Evolutionary conservation across 2,329 filamentous ascomycete genomes (phyloP).

Genomic region (Trichoderma pleuroti): DNA sequence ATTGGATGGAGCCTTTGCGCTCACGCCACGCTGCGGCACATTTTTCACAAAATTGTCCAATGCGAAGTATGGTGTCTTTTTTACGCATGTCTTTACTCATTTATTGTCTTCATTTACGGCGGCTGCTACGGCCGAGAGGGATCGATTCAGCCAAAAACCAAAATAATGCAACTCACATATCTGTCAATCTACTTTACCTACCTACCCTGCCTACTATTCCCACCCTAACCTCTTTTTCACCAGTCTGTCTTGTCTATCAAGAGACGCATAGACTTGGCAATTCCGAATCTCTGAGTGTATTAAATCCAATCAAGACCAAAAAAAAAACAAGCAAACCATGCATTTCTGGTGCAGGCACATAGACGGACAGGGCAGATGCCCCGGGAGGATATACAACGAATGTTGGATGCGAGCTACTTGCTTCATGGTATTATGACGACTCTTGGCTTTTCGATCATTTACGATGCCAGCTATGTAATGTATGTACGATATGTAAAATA

Average conservation of each 20-base stretch:
- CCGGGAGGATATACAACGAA: not conserved
- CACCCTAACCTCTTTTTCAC: not conserved
- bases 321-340: not conserved
- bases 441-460: not conserved
- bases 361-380: not conserved
- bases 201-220: not conserved
- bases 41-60: constrained; percentile 14
- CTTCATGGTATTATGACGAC: not conserved
- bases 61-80: constrained; percentile 3
- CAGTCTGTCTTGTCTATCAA: not conserved
- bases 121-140: not conserved
- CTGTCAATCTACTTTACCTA: not conserved
- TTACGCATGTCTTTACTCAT: not conserved
- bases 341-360: not conserved
- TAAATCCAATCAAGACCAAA: not conserved
- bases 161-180: constrained; percentile 4
- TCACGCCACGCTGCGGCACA: constrained; percentile 1
- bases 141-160: constrained; percentile 6
- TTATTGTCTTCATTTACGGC: not conserved
- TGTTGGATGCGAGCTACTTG: not conserved
- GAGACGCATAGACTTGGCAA: not conserved
- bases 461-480: constrained; percentile 7
- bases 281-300: not conserved
- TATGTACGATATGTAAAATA: constrained; percentile 1
- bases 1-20: not conserved